Conservation (phyloP, 495 filamentous ascomycete genomes). For the Penicillium maclennaniae region DNA sequence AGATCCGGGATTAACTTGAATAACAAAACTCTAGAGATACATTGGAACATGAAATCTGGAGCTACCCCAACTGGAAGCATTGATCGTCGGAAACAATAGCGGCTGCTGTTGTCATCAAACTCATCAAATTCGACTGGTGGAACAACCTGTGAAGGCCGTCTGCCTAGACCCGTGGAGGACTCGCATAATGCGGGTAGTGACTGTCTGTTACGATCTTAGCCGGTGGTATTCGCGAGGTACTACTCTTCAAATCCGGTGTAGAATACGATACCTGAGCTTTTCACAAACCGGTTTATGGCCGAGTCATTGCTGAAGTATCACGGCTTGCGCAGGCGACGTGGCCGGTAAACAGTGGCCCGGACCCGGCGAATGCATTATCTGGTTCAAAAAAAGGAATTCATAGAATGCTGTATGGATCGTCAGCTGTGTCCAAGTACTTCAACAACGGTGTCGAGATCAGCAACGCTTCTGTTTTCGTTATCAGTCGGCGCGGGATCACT, state of each 20-base stretch:
- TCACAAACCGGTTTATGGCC: conserved; percentile 61
- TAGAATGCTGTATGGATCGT: no score
- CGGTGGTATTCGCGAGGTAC: conserved; percentile 63
- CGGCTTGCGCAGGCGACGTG: conserved; percentile 50
- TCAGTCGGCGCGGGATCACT: conserved; percentile 32
- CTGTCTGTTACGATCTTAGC: conserved; percentile 58
- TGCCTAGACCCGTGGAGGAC: neutral
- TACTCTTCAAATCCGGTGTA: conserved; percentile 70
- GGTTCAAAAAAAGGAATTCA: no score
- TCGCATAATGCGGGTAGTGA: conserved; percentile 20
- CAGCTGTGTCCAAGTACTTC: no score
- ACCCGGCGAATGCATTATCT: conserved; percentile 9
- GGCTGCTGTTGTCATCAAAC: conserved; percentile 70
- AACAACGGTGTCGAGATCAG: conserved; percentile 13
- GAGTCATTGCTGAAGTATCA: conserved; percentile 58
- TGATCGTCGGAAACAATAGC: conserved; percentile 71
- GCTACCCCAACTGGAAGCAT: conserved; percentile 63
- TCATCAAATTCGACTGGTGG: conserved; percentile 65
- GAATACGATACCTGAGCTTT: conserved; percentile 59
- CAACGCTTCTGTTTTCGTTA: conserved; percentile 36
- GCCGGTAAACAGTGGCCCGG: conserved; percentile 64
- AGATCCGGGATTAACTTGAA: conserved; percentile 70
- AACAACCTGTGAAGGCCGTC: conserved; percentile 53
- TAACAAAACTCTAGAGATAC: no score
- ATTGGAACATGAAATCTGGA: conserved; percentile 68